Conservation (phyloP, 2,329 filamentous ascomycete genomes). For the Pseudogymnoascus sp. region DNA sequence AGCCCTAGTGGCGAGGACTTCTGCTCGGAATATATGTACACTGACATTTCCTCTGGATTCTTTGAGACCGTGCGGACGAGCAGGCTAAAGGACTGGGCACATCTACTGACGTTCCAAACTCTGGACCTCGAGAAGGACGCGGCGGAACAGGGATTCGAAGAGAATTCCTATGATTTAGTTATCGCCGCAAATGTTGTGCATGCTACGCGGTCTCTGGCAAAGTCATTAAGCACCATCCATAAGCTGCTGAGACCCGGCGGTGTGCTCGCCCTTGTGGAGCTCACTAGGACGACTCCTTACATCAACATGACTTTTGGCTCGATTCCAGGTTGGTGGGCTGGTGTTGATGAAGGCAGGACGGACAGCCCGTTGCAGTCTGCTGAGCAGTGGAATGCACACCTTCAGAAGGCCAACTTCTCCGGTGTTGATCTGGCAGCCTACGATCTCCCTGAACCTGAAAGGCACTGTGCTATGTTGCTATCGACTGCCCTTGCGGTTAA, state of each 20-base stretch:
- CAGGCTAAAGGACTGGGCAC: neutral
- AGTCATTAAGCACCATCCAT: conserved; percentile 20
- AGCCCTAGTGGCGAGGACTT: neutral
- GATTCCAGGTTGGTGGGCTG: conserved; percentile 6
- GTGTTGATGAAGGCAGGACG: conserved; percentile 14
- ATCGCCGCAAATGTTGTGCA: conserved; percentile 33
- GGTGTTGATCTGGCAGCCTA: conserved; percentile 23
- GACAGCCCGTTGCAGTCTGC: conserved; percentile 8
- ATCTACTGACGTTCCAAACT: neutral
- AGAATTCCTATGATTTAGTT: conserved; percentile 30
- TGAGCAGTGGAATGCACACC: conserved; percentile 10
- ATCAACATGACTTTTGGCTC: neutral
- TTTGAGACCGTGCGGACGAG: conserved; percentile 24
- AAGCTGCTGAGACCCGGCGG: conserved; percentile 24
- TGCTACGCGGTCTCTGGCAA: conserved; percentile 25
- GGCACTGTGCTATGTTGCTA: neutral
- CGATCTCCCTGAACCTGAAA: neutral
- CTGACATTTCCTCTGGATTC: conserved; percentile 24
- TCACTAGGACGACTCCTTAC: neutral
- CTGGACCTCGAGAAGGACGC: conserved; percentile 28
- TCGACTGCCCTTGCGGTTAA: neutral
- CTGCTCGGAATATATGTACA: conserved; percentile 18
- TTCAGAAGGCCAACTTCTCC: conserved; percentile 24
- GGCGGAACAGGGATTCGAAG: conserved; percentile 26
- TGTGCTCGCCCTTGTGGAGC: conserved; percentile 20